Conservation (phyloP, 2,329 filamentous ascomycete species). For the Fusarium devonianum region DNA sequence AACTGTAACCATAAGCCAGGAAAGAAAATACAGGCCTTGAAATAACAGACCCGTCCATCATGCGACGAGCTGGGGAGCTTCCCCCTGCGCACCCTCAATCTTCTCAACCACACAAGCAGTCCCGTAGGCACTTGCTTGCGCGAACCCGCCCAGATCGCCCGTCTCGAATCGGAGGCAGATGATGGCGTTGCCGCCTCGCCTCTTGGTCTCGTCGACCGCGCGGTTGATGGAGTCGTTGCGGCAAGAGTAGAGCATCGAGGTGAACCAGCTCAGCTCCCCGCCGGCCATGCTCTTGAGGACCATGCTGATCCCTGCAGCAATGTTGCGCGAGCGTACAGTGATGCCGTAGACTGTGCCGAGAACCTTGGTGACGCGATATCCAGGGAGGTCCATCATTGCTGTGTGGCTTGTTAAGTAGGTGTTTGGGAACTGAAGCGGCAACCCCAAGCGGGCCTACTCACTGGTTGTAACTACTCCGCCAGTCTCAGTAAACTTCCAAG, state of each 20-base stretch:
- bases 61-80: constrained; percentile 43
- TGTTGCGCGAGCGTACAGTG: constrained; percentile 65
- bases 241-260: constrained; percentile 64
- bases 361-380: constrained; percentile 64
- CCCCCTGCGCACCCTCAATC: constrained; percentile 49
- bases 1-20: too few relatives aligned
- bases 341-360: constrained; percentile 66
- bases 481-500: constrained; percentile 60
- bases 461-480: constrained; percentile 66
- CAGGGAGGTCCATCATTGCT: constrained; percentile 69
- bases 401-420: neutral
- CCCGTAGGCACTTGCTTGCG: constrained; percentile 67
- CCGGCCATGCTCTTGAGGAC: constrained; percentile 64
- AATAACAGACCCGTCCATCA: too few relatives aligned
- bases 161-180: constrained; percentile 67
- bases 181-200: constrained; percentile 65
- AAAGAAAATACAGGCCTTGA: too few relatives aligned
- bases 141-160: constrained; percentile 61
- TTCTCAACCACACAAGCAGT: constrained; percentile 66
- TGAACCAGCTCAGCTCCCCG: constrained; percentile 67
- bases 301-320: constrained; percentile 63
- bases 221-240: constrained; percentile 66
- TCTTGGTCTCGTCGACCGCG: constrained; percentile 63
- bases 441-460: too few relatives aligned
- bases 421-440: too few relatives aligned